phyloP scores from a whole-genome alignment of 2,329 filamentous ascomycete genomes.

The Cadophora gregata region DNA sequence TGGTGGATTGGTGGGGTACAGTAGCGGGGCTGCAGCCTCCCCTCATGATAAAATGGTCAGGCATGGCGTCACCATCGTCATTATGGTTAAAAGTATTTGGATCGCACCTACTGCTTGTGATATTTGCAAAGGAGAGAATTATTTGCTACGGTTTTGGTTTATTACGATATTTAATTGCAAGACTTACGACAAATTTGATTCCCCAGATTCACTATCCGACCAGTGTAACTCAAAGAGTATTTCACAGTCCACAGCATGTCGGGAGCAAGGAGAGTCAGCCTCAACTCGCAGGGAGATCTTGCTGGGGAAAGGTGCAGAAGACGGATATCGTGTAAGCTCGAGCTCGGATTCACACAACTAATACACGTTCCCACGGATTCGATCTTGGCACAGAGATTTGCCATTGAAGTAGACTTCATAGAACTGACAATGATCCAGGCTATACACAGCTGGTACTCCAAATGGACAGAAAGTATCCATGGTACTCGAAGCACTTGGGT shows the following conservation, averaged over 20 bases:
- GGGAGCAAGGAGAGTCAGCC: neutral
- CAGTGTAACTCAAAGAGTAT: no score
- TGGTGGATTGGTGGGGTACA: neutral
- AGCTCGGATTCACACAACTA: no score
- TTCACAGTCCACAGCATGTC: neutral
- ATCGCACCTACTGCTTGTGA: no score
- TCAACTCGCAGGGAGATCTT: neutral
- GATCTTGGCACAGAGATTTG: no score
- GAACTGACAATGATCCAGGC: slow-evolving; percentile 51
- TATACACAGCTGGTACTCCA: slow-evolving; percentile 82
- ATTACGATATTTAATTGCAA: no score
- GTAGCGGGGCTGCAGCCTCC: neutral
- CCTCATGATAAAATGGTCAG: neutral
- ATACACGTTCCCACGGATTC: no score
- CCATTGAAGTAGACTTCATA: no score
- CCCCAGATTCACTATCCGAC: no score
- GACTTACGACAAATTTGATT: no score
- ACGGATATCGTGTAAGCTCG: slow-evolving; percentile 62
- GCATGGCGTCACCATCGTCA: neutral
- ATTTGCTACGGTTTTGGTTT: no score
- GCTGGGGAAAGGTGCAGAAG: slow-evolving; percentile 12
- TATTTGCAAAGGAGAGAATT: no score
- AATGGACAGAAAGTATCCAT: slow-evolving; percentile 90
- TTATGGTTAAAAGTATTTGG: neutral
- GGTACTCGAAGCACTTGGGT: slow-evolving; percentile 77